These are phyloP conservation scores for Rhizophora apiculata DNA, from an alignment of 345 rosid species.

Conservation along the genomic window DNA sequence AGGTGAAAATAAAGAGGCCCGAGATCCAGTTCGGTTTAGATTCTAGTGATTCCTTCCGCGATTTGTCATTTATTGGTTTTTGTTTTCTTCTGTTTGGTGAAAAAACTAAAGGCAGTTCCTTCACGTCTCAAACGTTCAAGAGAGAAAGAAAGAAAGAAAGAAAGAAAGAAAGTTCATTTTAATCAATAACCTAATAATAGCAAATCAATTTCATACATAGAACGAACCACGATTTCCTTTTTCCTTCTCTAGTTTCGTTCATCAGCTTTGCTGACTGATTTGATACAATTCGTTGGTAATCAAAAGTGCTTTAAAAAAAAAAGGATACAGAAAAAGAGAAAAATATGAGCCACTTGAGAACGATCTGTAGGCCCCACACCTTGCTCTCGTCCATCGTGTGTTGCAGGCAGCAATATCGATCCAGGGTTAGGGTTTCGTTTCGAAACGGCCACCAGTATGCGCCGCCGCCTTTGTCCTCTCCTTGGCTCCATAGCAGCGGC, in stretches of 20 bases:
- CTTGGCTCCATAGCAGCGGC: constrained; percentile 39
- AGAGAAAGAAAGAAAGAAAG: too few relatives aligned
- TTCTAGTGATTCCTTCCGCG: constrained; percentile 9
- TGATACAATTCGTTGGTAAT: too few relatives aligned
- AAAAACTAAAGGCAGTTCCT: background rate
- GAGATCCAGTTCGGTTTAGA: constrained; percentile 25
- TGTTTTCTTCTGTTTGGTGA: too few relatives aligned
- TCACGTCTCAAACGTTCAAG: constrained; percentile 16
- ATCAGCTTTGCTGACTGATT: background rate
- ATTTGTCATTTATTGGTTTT: background rate
- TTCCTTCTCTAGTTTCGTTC: background rate
- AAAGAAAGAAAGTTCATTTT: too few relatives aligned
- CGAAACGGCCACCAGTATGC: constrained; percentile 32
- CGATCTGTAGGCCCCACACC: constrained; percentile 59
- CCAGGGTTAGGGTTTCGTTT: constrained; percentile 52
- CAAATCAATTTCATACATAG: background rate
- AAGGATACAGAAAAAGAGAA: background rate
- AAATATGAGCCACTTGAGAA: constrained; percentile 59
- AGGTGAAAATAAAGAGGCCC: background rate
- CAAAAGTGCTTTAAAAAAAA: too few relatives aligned
- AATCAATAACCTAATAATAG: background rate
- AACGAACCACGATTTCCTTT: constrained; percentile 5
- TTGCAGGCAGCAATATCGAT: constrained; percentile 38
- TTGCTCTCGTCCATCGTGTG: constrained; percentile 54
- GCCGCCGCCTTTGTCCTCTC: constrained; percentile 34